Percentiles rank a stretch among this genome's conserved stretches.
Evolutionary conservation across 192 early-diverging fungal genomes (phyloP).

Genomic region (Lobosporangium transversale): DNA sequence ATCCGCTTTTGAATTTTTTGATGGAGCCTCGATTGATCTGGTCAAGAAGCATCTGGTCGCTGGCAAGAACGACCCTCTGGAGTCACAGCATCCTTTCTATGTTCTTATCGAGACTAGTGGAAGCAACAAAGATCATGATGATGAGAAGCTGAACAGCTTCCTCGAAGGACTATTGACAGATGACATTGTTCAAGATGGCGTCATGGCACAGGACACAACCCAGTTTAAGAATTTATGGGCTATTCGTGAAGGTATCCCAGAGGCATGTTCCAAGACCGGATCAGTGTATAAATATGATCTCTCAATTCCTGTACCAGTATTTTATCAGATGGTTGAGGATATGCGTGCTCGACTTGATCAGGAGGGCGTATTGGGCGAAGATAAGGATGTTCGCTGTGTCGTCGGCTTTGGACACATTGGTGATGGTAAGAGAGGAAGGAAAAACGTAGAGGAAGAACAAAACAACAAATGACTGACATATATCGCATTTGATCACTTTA

Average conservation of each 20-base stretch:
- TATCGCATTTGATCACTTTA: too few relatives aligned
- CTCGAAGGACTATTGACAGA: slow-evolving; percentile 84
- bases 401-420: slow-evolving; percentile 98
- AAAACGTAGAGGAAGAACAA: too few relatives aligned
- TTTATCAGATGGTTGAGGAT: slow-evolving; percentile 88
- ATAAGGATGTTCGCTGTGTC: slow-evolving; percentile 74
- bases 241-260: slow-evolving; percentile 95
- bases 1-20: slow-evolving; percentile 99
- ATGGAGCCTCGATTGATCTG: slow-evolving; percentile 76
- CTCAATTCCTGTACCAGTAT: slow-evolving; percentile 86
- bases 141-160: slow-evolving; percentile 84
- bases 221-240: slow-evolving; percentile 88
- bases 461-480: too few relatives aligned
- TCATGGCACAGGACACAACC: slow-evolving; percentile 87
- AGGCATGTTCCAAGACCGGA: slow-evolving; percentile 88
- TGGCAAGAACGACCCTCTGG: slow-evolving; percentile 74
- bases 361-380: slow-evolving; percentile 69
- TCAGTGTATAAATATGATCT: slow-evolving; percentile 97
- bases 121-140: slow-evolving; percentile 94
- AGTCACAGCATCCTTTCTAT: slow-evolving; percentile 84
- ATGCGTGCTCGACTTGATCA: slow-evolving; percentile 75
- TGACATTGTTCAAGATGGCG: slow-evolving; percentile 86
- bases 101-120: slow-evolving; percentile 96
- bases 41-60: slow-evolving; percentile 77
- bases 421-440: slow-evolving; percentile 71